Percentiles rank a stretch among this genome's conserved stretches.
Evolutionary conservation across 345 rosid genomes (phyloP).

Genomic region (Excoecaria cochinchinensis): DNA sequence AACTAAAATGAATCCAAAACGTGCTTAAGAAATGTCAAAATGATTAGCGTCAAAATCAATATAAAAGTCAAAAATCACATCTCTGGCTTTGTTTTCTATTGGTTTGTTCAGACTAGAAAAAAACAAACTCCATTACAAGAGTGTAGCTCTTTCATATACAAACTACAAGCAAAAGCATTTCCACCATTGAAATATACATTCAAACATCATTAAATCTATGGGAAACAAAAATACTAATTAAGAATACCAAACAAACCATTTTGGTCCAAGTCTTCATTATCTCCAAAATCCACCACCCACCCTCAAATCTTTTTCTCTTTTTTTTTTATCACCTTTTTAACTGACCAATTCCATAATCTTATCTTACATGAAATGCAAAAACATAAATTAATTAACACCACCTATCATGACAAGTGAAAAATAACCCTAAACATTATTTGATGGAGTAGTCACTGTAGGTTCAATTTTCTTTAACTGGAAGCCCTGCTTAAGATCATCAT

Average conservation of each 20-base stretch:
- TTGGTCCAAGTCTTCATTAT: constrained; percentile 20
- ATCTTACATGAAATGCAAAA: not conserved
- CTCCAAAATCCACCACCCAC: constrained; percentile 6
- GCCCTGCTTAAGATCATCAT: constrained; percentile 37
- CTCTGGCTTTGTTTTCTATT: not conserved
- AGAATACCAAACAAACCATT: not conserved
- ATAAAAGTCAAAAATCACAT: not conserved
- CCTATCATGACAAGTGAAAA: not conserved
- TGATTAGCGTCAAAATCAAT: too few relatives aligned
- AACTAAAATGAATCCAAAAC: too few relatives aligned
- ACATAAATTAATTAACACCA: not conserved
- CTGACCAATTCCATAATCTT: not conserved
- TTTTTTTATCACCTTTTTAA: too few relatives aligned
- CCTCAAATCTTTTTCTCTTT: not conserved
- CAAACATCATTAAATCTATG: too few relatives aligned
- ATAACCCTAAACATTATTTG: too few relatives aligned
- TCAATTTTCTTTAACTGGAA: constrained; percentile 39
- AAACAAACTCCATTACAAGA: not conserved
- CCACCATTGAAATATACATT: not conserved
- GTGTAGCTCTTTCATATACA: too few relatives aligned
- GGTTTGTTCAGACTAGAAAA: not conserved
- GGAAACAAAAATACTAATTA: not conserved
- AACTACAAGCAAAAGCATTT: constrained; percentile 1
- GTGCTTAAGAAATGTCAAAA: too few relatives aligned
- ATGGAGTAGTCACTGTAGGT: constrained; percentile 33